These are phyloP conservation scores for Lizonia empirigonia DNA, from an alignment of 2,329 filamentous ascomycete species.

Conservation along the genomic window DNA sequence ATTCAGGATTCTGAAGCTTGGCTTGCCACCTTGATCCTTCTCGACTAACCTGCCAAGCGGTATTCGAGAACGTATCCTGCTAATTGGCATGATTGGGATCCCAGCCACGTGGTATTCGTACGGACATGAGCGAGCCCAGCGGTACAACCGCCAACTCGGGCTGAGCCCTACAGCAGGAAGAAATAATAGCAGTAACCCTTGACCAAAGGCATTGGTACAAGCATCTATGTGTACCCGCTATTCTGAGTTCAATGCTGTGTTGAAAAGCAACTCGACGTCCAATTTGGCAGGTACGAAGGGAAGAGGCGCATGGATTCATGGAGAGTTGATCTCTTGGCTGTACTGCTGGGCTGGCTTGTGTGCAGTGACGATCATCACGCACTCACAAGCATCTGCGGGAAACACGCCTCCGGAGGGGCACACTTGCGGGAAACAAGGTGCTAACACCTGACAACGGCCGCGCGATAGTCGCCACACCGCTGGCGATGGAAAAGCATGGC, in stretches of 20 bases:
- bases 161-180: too few species aligned
- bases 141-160: too few species aligned
- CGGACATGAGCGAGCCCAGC: too few species aligned
- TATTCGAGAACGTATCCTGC: not conserved
- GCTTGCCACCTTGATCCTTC: not conserved
- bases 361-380: not conserved
- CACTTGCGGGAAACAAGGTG: conserved; percentile 15
- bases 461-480: conserved; percentile 22
- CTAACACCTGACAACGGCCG: not conserved
- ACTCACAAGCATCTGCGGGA: conserved; percentile 10
- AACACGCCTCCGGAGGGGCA: conserved; percentile 4
- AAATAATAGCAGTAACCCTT: too few species aligned
- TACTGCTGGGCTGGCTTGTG: too few species aligned
- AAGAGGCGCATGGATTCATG: too few species aligned
- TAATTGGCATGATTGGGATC: not conserved
- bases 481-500: conserved; percentile 9
- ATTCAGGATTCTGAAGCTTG: not conserved
- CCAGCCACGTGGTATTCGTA: conserved; percentile 6
- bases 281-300: too few species aligned
- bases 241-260: too few species aligned
- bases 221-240: too few species aligned
- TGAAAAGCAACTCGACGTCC: too few species aligned
- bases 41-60: not conserved
- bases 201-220: too few species aligned
- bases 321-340: too few species aligned